Conservation (phyloP, 1,284 basidiomycete species). For the Hymenochaete sp. region DNA sequence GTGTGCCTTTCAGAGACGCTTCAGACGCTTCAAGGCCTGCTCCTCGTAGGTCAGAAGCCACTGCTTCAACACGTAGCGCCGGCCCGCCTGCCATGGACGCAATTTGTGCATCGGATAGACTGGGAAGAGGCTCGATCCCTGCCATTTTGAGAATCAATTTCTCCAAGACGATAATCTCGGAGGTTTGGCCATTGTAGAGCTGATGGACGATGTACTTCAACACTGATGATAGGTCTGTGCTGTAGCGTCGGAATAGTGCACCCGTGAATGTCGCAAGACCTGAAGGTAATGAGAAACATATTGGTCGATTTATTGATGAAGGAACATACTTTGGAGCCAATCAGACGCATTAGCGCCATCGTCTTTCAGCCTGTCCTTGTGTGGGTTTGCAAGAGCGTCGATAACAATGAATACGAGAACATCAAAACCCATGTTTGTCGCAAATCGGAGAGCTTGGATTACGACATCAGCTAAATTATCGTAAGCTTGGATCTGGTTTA, state of each 20-base stretch:
- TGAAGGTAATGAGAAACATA: slow-evolving; percentile 26
- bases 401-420: slow-evolving; percentile 85
- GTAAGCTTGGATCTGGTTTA: slow-evolving; percentile 95
- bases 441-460: slow-evolving; percentile 84
- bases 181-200: slow-evolving; percentile 73
- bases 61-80: slow-evolving; percentile 77
- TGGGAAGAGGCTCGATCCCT: slow-evolving; percentile 85
- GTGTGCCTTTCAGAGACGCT: slow-evolving; percentile 49
- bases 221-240: slow-evolving; percentile 76
- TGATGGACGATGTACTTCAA: slow-evolving; percentile 91
- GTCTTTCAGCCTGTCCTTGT: slow-evolving; percentile 80
- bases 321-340: slow-evolving; percentile 83
- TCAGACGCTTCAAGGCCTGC: slow-evolving; percentile 59
- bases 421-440: slow-evolving; percentile 90
- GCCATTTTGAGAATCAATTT: slow-evolving; percentile 95
- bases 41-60: slow-evolving; percentile 64
- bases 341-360: slow-evolving; percentile 89
- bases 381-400: slow-evolving; percentile 81
- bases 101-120: slow-evolving; percentile 83
- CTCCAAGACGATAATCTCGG: slow-evolving; percentile 85
- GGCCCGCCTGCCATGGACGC: slow-evolving; percentile 86
- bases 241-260: slow-evolving; percentile 83
- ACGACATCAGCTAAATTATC: slow-evolving; percentile 90
- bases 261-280: slow-evolving; percentile 90
- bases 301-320: background rate